These are phyloP conservation scores for Pseudophaeomoniella oleicola DNA, from an alignment of 2,329 filamentous ascomycete species.

Conservation along the genomic window DNA sequence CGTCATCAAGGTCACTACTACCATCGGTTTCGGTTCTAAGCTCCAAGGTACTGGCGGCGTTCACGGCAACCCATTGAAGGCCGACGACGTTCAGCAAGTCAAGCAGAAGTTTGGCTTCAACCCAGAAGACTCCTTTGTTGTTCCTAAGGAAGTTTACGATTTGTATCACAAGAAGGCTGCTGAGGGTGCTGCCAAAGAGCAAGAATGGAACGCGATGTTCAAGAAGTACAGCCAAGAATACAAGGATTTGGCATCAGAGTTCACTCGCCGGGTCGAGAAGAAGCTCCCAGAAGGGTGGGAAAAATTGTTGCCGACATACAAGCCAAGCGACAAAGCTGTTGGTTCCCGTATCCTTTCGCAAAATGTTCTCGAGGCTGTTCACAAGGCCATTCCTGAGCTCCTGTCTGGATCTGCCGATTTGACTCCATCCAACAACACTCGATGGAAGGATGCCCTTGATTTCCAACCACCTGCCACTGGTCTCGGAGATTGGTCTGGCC, in stretches of 20 bases:
- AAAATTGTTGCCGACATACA: constrained; percentile 84
- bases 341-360: constrained; percentile 96
- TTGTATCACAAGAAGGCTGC: constrained; percentile 70
- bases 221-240: constrained; percentile 70
- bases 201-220: constrained; percentile 91
- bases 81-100: constrained; percentile 81
- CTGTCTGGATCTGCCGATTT: constrained; percentile 93
- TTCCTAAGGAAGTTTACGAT: constrained; percentile 91
- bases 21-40: constrained; percentile 89
- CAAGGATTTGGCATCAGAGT: constrained; percentile 66
- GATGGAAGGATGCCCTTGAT: constrained; percentile 93
- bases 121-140: constrained; percentile 80
- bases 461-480: constrained; percentile 83
- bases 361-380: constrained; percentile 77
- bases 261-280: constrained; percentile 63
- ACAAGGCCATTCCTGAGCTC: constrained; percentile 72
- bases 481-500: constrained; percentile 79
- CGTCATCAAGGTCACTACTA: constrained; percentile 92
- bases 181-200: constrained; percentile 74
- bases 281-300: constrained; percentile 94
- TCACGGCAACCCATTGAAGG: constrained; percentile 91
- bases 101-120: constrained; percentile 96
- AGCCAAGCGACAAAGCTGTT: constrained; percentile 65
- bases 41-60: constrained; percentile 89
- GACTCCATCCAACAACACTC: constrained; percentile 96